Conservation (phyloP, 495 filamentous ascomycete species). For the Xylaria sp. region DNA sequence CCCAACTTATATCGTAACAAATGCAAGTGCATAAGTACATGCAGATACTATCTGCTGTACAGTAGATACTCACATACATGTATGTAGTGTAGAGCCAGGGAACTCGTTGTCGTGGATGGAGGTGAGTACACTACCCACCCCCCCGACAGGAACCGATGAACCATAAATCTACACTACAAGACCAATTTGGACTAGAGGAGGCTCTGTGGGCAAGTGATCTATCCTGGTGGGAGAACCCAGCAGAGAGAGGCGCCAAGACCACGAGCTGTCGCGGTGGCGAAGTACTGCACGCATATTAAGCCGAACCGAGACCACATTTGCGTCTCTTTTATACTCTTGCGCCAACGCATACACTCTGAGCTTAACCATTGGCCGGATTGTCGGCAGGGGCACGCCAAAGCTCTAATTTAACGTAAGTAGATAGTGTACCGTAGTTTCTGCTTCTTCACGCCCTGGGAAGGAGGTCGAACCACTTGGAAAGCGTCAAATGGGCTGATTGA, state of each 20-base stretch:
- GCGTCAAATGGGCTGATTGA: conserved; percentile 1
- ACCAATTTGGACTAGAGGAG: conserved; percentile 17
- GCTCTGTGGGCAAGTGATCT: conserved; percentile 10
- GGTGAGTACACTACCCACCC: background rate
- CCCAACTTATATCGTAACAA: background rate
- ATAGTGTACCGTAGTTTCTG: background rate
- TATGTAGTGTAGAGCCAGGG: background rate
- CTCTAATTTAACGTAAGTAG: background rate
- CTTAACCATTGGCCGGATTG: background rate
- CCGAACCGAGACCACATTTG: conserved; percentile 2
- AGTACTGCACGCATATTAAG: background rate
- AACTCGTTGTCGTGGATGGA: background rate
- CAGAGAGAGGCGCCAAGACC: conserved; percentile 8
- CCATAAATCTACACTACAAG: background rate
- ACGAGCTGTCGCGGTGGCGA: conserved; percentile 13
- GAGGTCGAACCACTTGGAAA: conserved; percentile 1
- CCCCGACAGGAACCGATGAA: background rate
- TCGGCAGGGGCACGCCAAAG: background rate
- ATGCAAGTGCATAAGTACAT: background rate
- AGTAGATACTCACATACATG: background rate
- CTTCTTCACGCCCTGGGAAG: background rate
- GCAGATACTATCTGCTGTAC: too few species aligned
- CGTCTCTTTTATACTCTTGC: background rate
- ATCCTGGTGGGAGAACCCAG: background rate
- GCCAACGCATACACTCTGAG: conserved; percentile 9